A percentile compares a stretch with the other conserved stretches of the same genome.
Conservation (phyloP, 768 basidiomycete genomes). For the Tubosaeta brunneosetosa region DNA sequence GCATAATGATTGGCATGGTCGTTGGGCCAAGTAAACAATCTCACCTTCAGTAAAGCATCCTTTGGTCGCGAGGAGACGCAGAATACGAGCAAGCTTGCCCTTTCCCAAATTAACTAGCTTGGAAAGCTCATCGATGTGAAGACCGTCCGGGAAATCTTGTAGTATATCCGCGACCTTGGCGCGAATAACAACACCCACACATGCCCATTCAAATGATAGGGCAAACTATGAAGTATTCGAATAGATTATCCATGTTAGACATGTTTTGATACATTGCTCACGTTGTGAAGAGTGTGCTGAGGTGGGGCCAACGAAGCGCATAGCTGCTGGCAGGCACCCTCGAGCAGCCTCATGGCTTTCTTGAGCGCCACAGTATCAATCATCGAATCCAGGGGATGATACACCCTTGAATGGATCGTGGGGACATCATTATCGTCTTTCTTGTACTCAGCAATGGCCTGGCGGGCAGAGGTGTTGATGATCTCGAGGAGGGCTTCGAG, state of each 20-base stretch:
- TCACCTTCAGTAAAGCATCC: constrained; percentile 31
- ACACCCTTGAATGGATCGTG: constrained; percentile 18
- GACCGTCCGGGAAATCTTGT: constrained; percentile 22
- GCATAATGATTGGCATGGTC: background rate
- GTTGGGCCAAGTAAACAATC: background rate
- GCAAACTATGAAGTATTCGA: constrained; percentile 14
- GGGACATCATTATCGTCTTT: constrained; percentile 18
- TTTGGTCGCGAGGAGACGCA: constrained; percentile 29
- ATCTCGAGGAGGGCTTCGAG: background rate
- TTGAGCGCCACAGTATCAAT: constrained; percentile 18
- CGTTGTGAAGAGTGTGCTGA: constrained; percentile 25
- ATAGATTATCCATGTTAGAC: too few relatives aligned
- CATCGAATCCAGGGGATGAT: constrained; percentile 22
- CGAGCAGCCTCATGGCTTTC: constrained; percentile 10
- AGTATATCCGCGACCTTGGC: constrained; percentile 26
- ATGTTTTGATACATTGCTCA: constrained; percentile 2
- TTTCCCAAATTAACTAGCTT: constrained; percentile 20
- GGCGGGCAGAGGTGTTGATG: background rate
- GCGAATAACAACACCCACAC: constrained; percentile 21
- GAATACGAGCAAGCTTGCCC: constrained; percentile 27
- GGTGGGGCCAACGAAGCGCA: constrained; percentile 26
- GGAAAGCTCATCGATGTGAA: constrained; percentile 11
- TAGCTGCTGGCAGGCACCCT: constrained; percentile 4
- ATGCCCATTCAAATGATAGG: constrained; percentile 25
- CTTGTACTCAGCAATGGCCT: constrained; percentile 19